These are phyloP conservation scores for Parmelia sp. DNA, from an alignment of 495 filamentous ascomycete species.

Conservation along the genomic window DNA sequence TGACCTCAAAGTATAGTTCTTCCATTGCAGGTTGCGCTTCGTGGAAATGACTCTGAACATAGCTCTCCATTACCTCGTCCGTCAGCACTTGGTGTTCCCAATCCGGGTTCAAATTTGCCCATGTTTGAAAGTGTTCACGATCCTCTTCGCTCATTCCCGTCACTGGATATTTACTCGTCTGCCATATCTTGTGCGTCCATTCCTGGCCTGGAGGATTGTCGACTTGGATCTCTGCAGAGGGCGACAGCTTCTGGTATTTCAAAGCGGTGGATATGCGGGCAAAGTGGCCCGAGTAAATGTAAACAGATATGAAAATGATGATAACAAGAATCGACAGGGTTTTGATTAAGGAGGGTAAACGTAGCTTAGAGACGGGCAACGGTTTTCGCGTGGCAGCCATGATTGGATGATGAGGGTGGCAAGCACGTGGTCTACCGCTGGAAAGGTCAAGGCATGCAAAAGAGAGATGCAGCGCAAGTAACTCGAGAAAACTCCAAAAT, in stretches of 20 bases:
- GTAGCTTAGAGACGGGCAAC: slow-evolving; percentile 6
- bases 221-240: background rate
- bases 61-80: slow-evolving; percentile 27
- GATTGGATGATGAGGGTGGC: background rate
- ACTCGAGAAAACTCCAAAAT: background rate
- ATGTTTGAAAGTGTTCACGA: slow-evolving; percentile 27
- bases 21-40: slow-evolving; percentile 36
- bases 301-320: slow-evolving; percentile 5
- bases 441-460: background rate
- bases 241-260: background rate
- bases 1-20: slow-evolving; percentile 36
- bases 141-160: slow-evolving; percentile 25
- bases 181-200: slow-evolving; percentile 19
- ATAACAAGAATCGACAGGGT: background rate
- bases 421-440: background rate
- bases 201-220: slow-evolving; percentile 3
- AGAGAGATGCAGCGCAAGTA: background rate
- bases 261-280: background rate
- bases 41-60: slow-evolving; percentile 32
- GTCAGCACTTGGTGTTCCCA: slow-evolving; percentile 34
- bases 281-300: slow-evolving; percentile 8
- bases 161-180: slow-evolving; percentile 17
- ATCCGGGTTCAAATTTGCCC: slow-evolving; percentile 29
- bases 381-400: background rate
- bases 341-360: slow-evolving; percentile 7